A percentile compares a stretch with the other conserved stretches of the same genome.
Conservation (phyloP, 192 early-diverging fungal genomes). For the Coemansia sp. region DNA sequence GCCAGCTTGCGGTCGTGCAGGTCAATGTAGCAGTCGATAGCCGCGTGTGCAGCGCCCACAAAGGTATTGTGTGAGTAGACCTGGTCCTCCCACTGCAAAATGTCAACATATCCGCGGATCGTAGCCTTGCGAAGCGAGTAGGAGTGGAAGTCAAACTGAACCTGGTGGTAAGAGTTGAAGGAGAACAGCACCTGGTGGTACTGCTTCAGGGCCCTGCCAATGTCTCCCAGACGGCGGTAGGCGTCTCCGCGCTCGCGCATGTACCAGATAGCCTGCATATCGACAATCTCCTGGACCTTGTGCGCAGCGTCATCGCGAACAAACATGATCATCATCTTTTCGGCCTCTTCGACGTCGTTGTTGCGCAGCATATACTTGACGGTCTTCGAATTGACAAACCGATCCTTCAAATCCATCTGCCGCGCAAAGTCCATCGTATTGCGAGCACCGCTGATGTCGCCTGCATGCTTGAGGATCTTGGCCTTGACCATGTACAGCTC, state of each 20-base stretch:
- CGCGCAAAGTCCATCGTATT: conserved; percentile 85
- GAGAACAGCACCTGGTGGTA: conserved; percentile 82
- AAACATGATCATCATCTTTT: conserved; percentile 84
- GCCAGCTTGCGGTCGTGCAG: conserved; percentile 55
- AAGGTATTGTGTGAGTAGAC: conserved; percentile 75
- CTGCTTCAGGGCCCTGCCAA: conserved; percentile 86
- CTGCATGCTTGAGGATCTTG: conserved; percentile 92
- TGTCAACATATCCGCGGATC: conserved; percentile 81
- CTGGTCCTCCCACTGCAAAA: conserved; percentile 79
- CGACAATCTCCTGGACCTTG: conserved; percentile 79
- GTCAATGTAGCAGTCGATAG: conserved; percentile 65
- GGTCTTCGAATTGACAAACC: conserved; percentile 93
- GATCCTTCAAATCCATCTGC: conserved; percentile 89
- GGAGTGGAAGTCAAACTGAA: conserved; percentile 96
- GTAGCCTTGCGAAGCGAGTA: conserved; percentile 92
- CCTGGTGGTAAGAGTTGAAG: conserved; percentile 85
- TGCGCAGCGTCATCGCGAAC: conserved; percentile 63
- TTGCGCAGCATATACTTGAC: conserved; percentile 93
- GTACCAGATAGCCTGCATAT: conserved; percentile 96
- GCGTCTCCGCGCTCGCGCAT: conserved; percentile 76
- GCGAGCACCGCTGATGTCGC: conserved; percentile 72
- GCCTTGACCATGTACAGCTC: conserved; percentile 94
- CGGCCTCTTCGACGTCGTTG: conserved; percentile 80
- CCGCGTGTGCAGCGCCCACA: conserved; percentile 73
- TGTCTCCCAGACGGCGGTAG: conserved; percentile 67